phyloP scores from a whole-genome alignment of 1,284 basidiomycete genomes.

The Fistulina hepatica region DNA sequence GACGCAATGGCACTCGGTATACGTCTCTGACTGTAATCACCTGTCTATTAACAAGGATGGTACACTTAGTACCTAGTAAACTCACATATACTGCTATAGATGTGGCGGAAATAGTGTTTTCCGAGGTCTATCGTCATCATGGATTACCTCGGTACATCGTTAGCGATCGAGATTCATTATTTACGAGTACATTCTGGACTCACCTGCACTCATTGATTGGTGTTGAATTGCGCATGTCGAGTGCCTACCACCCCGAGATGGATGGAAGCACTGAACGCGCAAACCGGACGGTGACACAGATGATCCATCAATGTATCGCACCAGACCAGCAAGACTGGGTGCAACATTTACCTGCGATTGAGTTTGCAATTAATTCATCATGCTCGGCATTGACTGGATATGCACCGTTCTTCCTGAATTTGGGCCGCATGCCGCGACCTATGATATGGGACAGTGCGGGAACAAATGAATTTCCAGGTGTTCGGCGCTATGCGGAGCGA shows the following conservation, averaged over 20 bases:
- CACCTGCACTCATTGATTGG: constrained; percentile 23
- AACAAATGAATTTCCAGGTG: constrained; percentile 4
- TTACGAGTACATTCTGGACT: constrained; percentile 33
- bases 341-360: constrained; percentile 6
- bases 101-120: constrained; percentile 28
- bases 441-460: constrained; percentile 6
- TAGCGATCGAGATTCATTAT: constrained; percentile 28
- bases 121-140: constrained; percentile 26
- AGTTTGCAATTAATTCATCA: constrained; percentile 9
- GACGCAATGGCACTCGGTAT: constrained; percentile 21
- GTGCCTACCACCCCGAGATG: constrained; percentile 32
- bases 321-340: constrained; percentile 12
- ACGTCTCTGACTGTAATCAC: constrained; percentile 28
- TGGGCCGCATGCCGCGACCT: constrained; percentile 7
- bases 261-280: constrained; percentile 31
- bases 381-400: constrained; percentile 7
- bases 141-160: constrained; percentile 27
- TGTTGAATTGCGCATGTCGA: constrained; percentile 28
- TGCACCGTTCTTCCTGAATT: constrained; percentile 9
- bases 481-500: constrained; percentile 5
- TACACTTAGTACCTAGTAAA: constrained; percentile 23
- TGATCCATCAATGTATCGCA: constrained; percentile 6
- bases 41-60: constrained; percentile 26
- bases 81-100: constrained; percentile 25
- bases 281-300: constrained; percentile 20